A percentile compares a stretch with the other conserved stretches of the same genome.
Evolutionary conservation across 805 yeast species (phyloP).

Genomic region (Wickerhamomyces chaumierensis): DNA sequence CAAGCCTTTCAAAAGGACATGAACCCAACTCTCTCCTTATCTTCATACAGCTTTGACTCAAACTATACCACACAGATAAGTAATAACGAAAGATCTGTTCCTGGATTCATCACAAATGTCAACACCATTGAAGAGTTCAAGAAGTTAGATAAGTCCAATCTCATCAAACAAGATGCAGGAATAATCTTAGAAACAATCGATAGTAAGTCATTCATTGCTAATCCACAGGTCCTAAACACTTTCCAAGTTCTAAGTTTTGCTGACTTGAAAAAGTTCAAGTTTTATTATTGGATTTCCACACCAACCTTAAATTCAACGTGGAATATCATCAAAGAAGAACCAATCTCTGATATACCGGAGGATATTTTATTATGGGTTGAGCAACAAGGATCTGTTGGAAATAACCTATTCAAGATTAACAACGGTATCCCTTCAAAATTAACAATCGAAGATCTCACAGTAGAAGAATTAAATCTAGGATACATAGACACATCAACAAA

Average conservation of each 20-base stretch:
- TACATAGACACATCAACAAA: constrained; percentile 29
- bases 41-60: constrained; percentile 21
- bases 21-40: constrained; percentile 18
- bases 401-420: constrained; percentile 21
- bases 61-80: constrained; percentile 13
- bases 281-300: constrained; percentile 81
- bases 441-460: background rate
- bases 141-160: constrained; percentile 45
- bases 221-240: constrained; percentile 29
- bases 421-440: constrained; percentile 9
- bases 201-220: constrained; percentile 22
- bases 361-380: constrained; percentile 6
- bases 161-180: constrained; percentile 34
- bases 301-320: constrained; percentile 55
- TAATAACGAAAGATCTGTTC: constrained; percentile 5
- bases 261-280: constrained; percentile 81
- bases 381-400: constrained; percentile 5
- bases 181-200: constrained; percentile 19
- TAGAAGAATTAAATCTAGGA: constrained; percentile 14
- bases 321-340: constrained; percentile 16
- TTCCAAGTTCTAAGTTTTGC: constrained; percentile 61
- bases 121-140: constrained; percentile 87
- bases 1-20: constrained; percentile 20
- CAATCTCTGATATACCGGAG: constrained; percentile 5
- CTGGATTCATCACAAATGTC: constrained; percentile 43